These are phyloP conservation scores for Boletus tylopilopsis DNA, from an alignment of 768 basidiomycete species.

Conservation along the genomic window DNA sequence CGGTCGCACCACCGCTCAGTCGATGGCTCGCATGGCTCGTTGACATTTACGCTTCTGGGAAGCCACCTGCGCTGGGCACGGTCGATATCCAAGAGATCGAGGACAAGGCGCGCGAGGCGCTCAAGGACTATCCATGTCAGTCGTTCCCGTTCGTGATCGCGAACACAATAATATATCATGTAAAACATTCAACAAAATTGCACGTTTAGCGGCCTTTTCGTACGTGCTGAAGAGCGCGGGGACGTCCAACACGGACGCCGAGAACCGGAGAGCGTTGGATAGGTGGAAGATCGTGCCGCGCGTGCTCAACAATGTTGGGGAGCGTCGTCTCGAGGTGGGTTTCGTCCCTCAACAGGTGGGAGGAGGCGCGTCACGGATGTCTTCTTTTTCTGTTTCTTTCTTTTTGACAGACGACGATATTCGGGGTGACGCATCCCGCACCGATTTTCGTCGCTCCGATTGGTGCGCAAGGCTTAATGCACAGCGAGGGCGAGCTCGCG, in stretches of 20 bases:
- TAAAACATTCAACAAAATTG: no score
- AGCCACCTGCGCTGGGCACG: constrained; percentile 43
- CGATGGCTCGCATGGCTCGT: constrained; percentile 21
- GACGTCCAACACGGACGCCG: constrained; percentile 54
- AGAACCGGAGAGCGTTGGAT: constrained; percentile 59
- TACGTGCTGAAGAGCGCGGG: constrained; percentile 75
- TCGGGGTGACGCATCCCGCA: constrained; percentile 40
- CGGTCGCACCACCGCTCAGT: constrained; percentile 17
- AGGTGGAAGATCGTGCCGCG: constrained; percentile 54
- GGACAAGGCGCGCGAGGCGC: constrained; percentile 54
- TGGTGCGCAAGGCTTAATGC: constrained; percentile 52
- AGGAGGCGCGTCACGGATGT: no score
- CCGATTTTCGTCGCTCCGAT: constrained; percentile 56
- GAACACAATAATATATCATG: no score
- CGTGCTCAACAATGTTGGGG: constrained; percentile 50
- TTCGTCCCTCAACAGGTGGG: no score
- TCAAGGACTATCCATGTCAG: constrained; percentile 54
- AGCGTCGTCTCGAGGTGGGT: constrained; percentile 51
- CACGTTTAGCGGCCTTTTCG: constrained; percentile 60
- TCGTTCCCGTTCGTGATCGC: background rate
- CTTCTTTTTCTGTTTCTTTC: no score
- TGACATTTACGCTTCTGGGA: constrained; percentile 21
- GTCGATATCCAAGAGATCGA: constrained; percentile 63
- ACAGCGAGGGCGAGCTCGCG: constrained; percentile 41
- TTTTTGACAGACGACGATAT: constrained; percentile 62